Evolutionary conservation across 2,329 filamentous ascomycete genomes (phyloP).

Genomic region (Fusarium buxicola): DNA sequence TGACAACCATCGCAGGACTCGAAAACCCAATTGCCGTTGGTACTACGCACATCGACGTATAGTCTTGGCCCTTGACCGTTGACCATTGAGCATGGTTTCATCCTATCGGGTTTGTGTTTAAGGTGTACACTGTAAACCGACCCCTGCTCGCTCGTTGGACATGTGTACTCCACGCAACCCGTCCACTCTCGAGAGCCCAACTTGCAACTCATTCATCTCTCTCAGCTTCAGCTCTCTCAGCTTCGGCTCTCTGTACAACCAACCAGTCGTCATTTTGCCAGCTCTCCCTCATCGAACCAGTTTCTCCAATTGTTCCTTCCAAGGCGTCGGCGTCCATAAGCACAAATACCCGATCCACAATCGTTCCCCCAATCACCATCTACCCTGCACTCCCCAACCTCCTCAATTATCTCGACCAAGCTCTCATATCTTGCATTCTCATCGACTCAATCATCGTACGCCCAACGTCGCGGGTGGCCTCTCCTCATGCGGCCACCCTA

Average conservation of each 20-base stretch:
- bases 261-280: neutral
- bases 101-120: neutral
- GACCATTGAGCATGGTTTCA: conserved; percentile 8
- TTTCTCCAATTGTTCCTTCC: conserved; percentile 6
- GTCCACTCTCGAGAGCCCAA: too few relatives aligned
- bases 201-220: too few relatives aligned
- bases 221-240: too few relatives aligned
- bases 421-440: conserved; percentile 17
- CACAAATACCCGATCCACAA: conserved; percentile 4
- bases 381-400: conserved; percentile 44
- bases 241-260: too few relatives aligned
- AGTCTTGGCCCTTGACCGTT: conserved; percentile 7
- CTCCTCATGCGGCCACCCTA: conserved; percentile 41
- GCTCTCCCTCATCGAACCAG: neutral
- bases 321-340: neutral
- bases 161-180: neutral
- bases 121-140: neutral
- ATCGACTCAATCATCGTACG: conserved; percentile 31
- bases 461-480: conserved; percentile 40
- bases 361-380: conserved; percentile 15
- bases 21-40: conserved; percentile 6
- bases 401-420: conserved; percentile 32
- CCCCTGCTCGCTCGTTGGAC: neutral
- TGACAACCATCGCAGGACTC: neutral
- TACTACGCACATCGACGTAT: conserved; percentile 15